These are phyloP conservation scores for Fusarium dimerum DNA, from an alignment of 2,329 filamentous ascomycete species.

Conservation along the genomic window DNA sequence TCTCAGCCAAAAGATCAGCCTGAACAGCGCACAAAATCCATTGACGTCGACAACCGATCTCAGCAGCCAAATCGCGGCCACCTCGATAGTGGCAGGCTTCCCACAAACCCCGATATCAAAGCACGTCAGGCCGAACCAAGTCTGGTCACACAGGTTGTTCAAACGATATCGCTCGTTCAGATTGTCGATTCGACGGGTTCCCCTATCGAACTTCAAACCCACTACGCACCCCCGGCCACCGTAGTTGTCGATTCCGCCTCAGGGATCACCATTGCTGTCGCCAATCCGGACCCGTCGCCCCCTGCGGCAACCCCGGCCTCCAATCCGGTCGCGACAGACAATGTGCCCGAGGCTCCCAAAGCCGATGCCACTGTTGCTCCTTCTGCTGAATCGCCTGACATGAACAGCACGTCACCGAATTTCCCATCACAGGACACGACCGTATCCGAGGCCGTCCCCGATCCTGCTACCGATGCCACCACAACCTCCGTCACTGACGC, in stretches of 20 bases:
- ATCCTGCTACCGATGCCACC: conserved; percentile 15
- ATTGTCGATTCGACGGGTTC: conserved; percentile 51
- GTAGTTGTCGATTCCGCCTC: conserved; percentile 38
- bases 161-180: conserved; percentile 58
- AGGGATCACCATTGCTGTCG: conserved; percentile 38
- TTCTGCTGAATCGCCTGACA: conserved; percentile 17
- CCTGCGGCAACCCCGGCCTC: conserved; percentile 26
- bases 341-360: conserved; percentile 21
- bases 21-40: conserved; percentile 26
- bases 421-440: conserved; percentile 16
- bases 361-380: conserved; percentile 15
- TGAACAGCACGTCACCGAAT: conserved; percentile 21
- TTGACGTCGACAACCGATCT: conserved; percentile 20
- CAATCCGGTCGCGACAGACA: conserved; percentile 21
- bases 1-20: conserved; percentile 9
- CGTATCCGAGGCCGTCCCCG: conserved; percentile 13
- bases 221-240: conserved; percentile 41
- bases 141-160: conserved; percentile 49
- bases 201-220: conserved; percentile 46
- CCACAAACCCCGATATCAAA: conserved; percentile 16
- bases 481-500: conserved; percentile 17
- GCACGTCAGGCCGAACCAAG: conserved; percentile 27
- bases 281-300: conserved; percentile 25
- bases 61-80: conserved; percentile 26
- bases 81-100: conserved; percentile 16